phyloP scores from a whole-genome alignment of 2,329 filamentous ascomycete genomes.

The Aspergillus glaucus region DNA sequence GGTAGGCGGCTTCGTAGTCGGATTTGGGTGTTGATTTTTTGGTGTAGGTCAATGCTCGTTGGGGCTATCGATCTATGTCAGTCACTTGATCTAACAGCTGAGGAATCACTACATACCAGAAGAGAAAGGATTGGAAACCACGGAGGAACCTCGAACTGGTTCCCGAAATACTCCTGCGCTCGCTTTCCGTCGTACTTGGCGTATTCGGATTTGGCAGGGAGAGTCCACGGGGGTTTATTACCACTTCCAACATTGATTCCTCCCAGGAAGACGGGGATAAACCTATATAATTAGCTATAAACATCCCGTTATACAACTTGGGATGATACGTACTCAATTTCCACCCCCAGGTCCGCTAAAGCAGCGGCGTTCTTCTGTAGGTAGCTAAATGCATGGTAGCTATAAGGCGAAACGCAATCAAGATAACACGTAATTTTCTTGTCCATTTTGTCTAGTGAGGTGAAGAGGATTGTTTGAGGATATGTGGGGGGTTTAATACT shows the following conservation, averaged over 20 bases:
- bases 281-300: slow-evolving; percentile 36
- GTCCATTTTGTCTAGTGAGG: slow-evolving; percentile 40
- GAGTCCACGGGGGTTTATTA: slow-evolving; percentile 70
- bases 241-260: slow-evolving; percentile 58
- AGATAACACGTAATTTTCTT: slow-evolving; percentile 61
- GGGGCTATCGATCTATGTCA: slow-evolving; percentile 42
- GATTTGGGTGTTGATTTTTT: slow-evolving; percentile 49
- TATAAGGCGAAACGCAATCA: slow-evolving; percentile 60
- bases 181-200: slow-evolving; percentile 44
- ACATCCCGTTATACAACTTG: not conserved
- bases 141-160: slow-evolving; percentile 35
- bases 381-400: slow-evolving; percentile 50
- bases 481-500: too few species aligned
- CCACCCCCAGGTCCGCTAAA: slow-evolving; percentile 54
- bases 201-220: slow-evolving; percentile 62
- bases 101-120: slow-evolving; percentile 38
- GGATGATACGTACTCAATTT: slow-evolving; percentile 54
- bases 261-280: slow-evolving; percentile 66
- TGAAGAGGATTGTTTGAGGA: too few species aligned
- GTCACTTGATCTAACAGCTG: slow-evolving; percentile 5
- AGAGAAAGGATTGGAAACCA: slow-evolving; percentile 53
- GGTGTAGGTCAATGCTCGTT: slow-evolving; percentile 61
- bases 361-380: slow-evolving; percentile 50
- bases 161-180: slow-evolving; percentile 47
- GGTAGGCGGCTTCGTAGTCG: slow-evolving; percentile 50